Base-by-base conservation (phyloP, 2,329 filamentous ascomycete species). In the Apiospora hydei region DNA sequence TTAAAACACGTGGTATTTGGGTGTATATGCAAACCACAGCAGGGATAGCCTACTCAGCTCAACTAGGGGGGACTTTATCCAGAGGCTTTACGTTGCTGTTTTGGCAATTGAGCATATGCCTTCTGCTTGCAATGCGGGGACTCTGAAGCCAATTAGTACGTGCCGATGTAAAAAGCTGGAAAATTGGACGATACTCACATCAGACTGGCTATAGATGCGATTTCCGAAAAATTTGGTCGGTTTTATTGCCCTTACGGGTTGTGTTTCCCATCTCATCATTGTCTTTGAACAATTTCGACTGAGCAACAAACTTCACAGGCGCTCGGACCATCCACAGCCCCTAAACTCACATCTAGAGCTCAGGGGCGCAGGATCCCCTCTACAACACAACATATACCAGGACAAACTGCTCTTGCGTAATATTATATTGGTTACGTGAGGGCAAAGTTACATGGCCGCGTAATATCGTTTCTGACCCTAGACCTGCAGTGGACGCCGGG, bases 261-360 rank as follows among this genome's bases (percentile, higher is more conserved):
- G 53, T 21, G 26, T 21, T 61, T 34, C 26, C 34, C 26, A 8
- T 61, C 53, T 61, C 53, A 34, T 34, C 53, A 34, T 1, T 8
- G 8, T 34, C 26, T 61, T 34, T 5, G 34, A 57, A 61, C 30
- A 21, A 18, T 61, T 34, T 34, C 26, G 30, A 21, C 24, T 26
- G 16, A 18, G 75, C 71, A 77, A 47, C 61, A 46, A 70, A 64
- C 71, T 66, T 70, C 43, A 24, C 8, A 1, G 16, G 30, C 53
- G 53, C 53, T 61, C 53, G 53, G 53, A 61, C 53, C 53, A 61
- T 34, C 26, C 2, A 3, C 34, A 34, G 34, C 53, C 26, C 53
- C 53, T 34, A 34, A 34, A 10, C 4, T 21, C 53, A 21, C 53
- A 57, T 14, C n/a, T 14, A 26, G n/a, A 51, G 26, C 26, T 57